Evolutionary conservation across 345 rosid species (phyloP), one percentile per base, ranked within the genome.

Genomic region (Corchorus capsularis): DNA sequence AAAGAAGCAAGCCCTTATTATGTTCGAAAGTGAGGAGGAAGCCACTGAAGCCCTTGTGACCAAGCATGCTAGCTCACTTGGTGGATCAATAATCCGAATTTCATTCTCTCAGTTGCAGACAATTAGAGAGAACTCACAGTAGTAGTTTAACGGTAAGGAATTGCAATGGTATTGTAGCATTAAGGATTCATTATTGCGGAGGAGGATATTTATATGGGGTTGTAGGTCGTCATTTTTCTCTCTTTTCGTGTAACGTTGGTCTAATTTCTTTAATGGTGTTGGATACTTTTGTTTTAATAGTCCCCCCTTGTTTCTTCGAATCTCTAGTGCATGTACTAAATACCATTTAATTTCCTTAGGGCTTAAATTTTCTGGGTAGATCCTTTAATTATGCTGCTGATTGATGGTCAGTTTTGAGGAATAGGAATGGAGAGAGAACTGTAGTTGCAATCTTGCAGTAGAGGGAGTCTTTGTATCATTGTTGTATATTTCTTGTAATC

Each of bases 101-200:
- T 96, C 99, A 67, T 96, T 96, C 85, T 96, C 99, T 62, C 99
- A 94, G 91, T 83, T 92, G 45, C 98, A 96, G 85, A 83, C 94
- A 10, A 91, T 91, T 63, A 82, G 81, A 77, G 82, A 84, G 43
- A 75, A 74, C 68, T 77, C 73, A 2, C 76, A 73, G 79, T 77
- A 76, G 61, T 32, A 59, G n/a, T 22, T 17, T 56, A 4, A 34
- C 11, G 63, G 71, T 63, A 54, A 34, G 72, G 72, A 64, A 27
- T 34, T 43, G 78, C 59, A 45, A 55, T 56, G 73, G 35, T 22
- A 70, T 35, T 35, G 27, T 8, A 15, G 57, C 50, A 12, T 57
- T 37, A 71, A 77, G 77, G 63, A 73, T 79, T 76, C 72, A 20
- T 75, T 47, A 71, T 67, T 41, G 35, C 73, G 78, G 64, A 79